Percentiles rank a stretch among this genome's conserved stretches.
These are phyloP conservation scores for Pterocarpus macrocarpus DNA, from an alignment of 306 rosid genomes.

Conservation along the genomic window DNA sequence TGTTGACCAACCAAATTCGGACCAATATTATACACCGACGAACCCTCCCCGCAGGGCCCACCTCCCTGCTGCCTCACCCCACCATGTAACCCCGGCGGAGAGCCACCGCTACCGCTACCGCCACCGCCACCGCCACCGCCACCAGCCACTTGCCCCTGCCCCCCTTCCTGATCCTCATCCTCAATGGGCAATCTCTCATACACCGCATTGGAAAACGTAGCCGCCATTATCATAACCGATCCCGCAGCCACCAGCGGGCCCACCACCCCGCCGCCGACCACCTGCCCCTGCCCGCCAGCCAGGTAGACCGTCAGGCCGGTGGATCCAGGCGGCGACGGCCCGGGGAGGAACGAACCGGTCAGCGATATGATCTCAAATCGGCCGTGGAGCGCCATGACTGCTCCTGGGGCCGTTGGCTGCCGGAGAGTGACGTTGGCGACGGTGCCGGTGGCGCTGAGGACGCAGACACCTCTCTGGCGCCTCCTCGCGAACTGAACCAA, in stretches of 20 bases:
- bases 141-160: neutral
- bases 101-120: conserved; percentile 34
- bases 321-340: conserved; percentile 61
- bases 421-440: conserved; percentile 70
- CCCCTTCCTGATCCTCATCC: conserved; percentile 52
- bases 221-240: conserved; percentile 71
- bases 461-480: conserved; percentile 73
- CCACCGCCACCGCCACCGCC: neutral
- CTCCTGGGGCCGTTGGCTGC: conserved; percentile 58
- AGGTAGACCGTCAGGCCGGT: conserved; percentile 69
- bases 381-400: conserved; percentile 71
- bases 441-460: conserved; percentile 72
- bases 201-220: conserved; percentile 75
- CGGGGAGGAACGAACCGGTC: conserved; percentile 68
- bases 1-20: conserved; percentile 46
- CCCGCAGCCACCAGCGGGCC: conserved; percentile 76
- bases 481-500: conserved; percentile 64
- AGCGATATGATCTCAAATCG: conserved; percentile 69
- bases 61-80: conserved; percentile 33
- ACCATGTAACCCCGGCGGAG: conserved; percentile 24
- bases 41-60: conserved; percentile 42
- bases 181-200: conserved; percentile 68
- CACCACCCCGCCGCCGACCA: conserved; percentile 75
- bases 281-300: conserved; percentile 72
- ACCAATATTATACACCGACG: conserved; percentile 42